Conservation (phyloP, 2,329 filamentous ascomycete species). For the Colletotrichum cordylinicola region DNA sequence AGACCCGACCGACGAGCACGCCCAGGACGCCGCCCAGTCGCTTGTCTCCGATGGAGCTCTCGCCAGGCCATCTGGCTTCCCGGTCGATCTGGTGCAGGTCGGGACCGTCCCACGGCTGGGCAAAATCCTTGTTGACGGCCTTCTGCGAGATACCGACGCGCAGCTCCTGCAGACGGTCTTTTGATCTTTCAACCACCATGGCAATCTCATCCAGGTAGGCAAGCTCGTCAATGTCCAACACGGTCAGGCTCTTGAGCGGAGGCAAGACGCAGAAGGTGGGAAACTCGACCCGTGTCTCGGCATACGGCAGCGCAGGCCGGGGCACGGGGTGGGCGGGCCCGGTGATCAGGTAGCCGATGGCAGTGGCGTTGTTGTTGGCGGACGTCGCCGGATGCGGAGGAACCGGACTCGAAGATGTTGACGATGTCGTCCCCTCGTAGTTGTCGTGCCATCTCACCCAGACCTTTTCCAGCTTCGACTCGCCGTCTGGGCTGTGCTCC, state of each 20-base stretch:
- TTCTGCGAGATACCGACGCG: conserved; percentile 72
- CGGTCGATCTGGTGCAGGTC: conserved; percentile 69
- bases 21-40: conserved; percentile 73
- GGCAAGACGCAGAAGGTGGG: conserved; percentile 82
- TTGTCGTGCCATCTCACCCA: conserved; percentile 89
- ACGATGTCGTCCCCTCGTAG: conserved; percentile 46
- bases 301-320: conserved; percentile 49
- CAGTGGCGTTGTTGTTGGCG: conserved; percentile 43
- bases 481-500: conserved; percentile 62
- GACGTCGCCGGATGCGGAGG: conserved; percentile 29
- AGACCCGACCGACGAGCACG: conserved; percentile 70
- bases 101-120: conserved; percentile 66
- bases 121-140: conserved; percentile 55
- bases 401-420: conserved; percentile 34
- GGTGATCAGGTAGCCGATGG: conserved; percentile 44
- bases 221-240: conserved; percentile 83
- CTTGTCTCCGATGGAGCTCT: conserved; percentile 63
- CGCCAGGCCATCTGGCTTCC: conserved; percentile 60
- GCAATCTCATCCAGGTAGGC: conserved; percentile 85
- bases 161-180: conserved; percentile 70
- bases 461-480: conserved; percentile 72
- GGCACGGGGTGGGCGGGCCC: conserved; percentile 32
- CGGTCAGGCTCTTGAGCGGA: conserved; percentile 75
- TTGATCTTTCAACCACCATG: conserved; percentile 74
- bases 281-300: conserved; percentile 71